Percentiles rank a stretch among this genome's conserved stretches.
These are phyloP conservation scores for Aspergillus mulundensis DNA, from an alignment of 495 filamentous ascomycete species.

Conservation along the genomic window DNA sequence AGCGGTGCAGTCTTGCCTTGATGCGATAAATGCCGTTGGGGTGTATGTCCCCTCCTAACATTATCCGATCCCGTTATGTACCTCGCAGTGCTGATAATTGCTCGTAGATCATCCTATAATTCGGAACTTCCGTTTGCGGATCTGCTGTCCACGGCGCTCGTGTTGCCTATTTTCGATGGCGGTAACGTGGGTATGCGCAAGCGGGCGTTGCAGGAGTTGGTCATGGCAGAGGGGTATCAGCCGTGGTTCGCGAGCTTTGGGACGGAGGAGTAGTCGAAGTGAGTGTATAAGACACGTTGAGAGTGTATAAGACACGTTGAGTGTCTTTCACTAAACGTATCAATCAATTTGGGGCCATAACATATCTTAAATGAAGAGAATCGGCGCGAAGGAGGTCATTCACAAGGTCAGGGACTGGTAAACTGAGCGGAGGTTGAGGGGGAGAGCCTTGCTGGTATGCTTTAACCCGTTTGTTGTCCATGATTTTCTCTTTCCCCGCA, in stretches of 20 bases:
- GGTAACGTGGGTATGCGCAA: conserved; percentile 10
- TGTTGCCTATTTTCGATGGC: conserved; percentile 11
- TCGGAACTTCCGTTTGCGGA: background rate
- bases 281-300: too few species aligned
- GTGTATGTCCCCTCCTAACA: conserved; percentile 1
- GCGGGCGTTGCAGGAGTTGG: conserved; percentile 10
- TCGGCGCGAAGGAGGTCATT: too few species aligned
- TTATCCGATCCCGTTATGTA: background rate
- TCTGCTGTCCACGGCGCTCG: conserved; percentile 10
- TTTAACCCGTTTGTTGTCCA: too few species aligned
- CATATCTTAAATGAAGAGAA: too few species aligned
- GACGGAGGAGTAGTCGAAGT: background rate
- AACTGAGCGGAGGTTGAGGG: too few species aligned
- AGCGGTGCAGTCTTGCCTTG: conserved; percentile 6
- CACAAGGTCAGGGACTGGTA: too few species aligned
- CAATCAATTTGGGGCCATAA: too few species aligned
- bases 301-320: too few species aligned
- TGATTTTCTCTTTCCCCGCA: too few species aligned
- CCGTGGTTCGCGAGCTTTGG: conserved; percentile 8
- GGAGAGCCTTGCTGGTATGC: too few species aligned
- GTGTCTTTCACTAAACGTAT: too few species aligned
- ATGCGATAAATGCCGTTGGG: conserved; percentile 12
- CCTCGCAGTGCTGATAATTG: background rate
- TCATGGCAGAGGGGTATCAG: conserved; percentile 9
- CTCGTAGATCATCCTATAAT: conserved; percentile 6